Conservation (phyloP, 2,329 filamentous ascomycete genomes). For the Mycogone perniciosa region DNA sequence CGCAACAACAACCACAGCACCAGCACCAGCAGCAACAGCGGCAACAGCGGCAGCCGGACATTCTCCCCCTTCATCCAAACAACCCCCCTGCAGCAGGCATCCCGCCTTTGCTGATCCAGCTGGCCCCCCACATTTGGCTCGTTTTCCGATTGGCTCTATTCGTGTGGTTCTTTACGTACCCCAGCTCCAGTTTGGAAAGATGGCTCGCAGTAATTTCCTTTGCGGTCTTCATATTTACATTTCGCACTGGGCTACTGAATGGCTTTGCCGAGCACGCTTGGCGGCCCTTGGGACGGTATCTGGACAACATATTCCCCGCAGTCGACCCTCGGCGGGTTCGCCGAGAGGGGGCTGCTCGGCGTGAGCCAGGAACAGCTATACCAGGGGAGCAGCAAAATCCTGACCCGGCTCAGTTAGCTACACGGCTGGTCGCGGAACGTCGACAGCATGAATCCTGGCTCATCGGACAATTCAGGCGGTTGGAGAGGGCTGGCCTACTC, state of each 20-base stretch:
- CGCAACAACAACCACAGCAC: conserved; percentile 14
- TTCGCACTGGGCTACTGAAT: conserved; percentile 54
- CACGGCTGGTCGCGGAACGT: conserved; percentile 43
- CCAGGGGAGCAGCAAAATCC: conserved; percentile 25
- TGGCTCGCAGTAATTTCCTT: conserved; percentile 50
- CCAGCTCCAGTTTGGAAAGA: conserved; percentile 51
- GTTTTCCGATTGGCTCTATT: conserved; percentile 51
- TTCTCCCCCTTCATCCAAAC: conserved; percentile 29
- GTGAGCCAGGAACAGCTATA: conserved; percentile 22
- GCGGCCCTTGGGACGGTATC: conserved; percentile 50
- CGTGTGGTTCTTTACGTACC: conserved; percentile 59
- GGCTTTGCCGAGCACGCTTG: conserved; percentile 48
- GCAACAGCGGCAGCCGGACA: conserved; percentile 11
- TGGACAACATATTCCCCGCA: conserved; percentile 52
- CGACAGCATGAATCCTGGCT: conserved; percentile 28
- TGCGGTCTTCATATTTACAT: conserved; percentile 50
- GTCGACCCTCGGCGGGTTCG: conserved; percentile 34
- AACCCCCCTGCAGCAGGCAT: conserved; percentile 32
- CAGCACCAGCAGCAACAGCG: conserved; percentile 23
- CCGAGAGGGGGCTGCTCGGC: conserved; percentile 16
- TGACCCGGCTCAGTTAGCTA: conserved; percentile 47
- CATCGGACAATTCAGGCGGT: conserved; percentile 39
- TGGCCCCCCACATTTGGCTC: conserved; percentile 60
- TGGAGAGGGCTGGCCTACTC: conserved; percentile 55
- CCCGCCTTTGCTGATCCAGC: conserved; percentile 26